Base-by-base conservation (phyloP, 768 basidiomycete species). In the Candolleomyces aberdarensis region DNA sequence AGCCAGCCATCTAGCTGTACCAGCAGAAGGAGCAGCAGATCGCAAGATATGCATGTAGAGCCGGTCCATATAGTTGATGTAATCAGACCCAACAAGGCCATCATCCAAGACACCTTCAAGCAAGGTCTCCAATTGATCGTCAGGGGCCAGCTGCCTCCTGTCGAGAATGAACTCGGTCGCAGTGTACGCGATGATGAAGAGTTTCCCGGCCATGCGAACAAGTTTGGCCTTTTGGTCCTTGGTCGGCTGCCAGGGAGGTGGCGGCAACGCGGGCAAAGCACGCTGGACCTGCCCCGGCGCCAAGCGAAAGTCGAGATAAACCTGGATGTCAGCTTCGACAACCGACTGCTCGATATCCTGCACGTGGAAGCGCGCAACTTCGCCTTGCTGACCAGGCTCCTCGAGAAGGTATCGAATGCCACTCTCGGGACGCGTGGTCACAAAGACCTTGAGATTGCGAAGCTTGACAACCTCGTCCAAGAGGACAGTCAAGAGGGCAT, bases 281-380 rank as follows among this genome's bases (percentile, higher is more conserved):
- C 6, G 19, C 9, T 17, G 39, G 5, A 57, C 41, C 56, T 41
- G 39, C 26, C 1, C 20, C 29, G 39, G 56, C 5, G 56, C 40
- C 40, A 57, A 41, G 19, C 56, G 56, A n/a, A 20, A 41, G 43
- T 57, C 29, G 14, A 57, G 39, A 29, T 57, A 57, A 13, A 46
- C 17, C 17, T 40, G 39, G 5, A 57, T 57, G 43, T 57, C 56
- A 13, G 56, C 39, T 40, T 57, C 41, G 43, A 57, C 56, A 26
- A 57, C 43, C 11, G 56, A 57, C 19, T 57, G 19, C n/a, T 57
- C 56, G 20, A 57, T 57, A 19, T 57, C 39, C 14, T 57, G 56
- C 40, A 57, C 17, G n/a, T 36, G 36, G 40, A 57, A 46, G 26
- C 44, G 17, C 7, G 44, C 44, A 17, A 46, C 44, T 2, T 36